These are phyloP conservation scores for Fusarium globosum DNA, from an alignment of 2,329 filamentous ascomycete genomes.

Conservation along the genomic window DNA sequence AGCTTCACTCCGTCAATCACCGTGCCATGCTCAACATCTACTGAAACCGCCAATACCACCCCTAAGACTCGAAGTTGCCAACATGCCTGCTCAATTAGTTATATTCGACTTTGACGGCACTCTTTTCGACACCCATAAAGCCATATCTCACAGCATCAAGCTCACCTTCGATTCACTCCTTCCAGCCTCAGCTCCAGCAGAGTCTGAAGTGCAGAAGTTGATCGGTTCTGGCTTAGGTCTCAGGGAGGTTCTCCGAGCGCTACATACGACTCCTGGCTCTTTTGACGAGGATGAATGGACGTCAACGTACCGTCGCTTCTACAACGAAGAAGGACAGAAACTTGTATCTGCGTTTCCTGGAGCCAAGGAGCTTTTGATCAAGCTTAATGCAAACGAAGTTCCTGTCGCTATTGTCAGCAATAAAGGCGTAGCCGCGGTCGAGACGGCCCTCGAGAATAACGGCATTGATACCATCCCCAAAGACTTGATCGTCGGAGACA, in stretches of 20 bases:
- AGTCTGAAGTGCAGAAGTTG: neutral
- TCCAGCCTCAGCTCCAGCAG: neutral
- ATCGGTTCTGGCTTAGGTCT: neutral
- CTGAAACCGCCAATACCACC: no score
- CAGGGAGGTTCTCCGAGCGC: neutral
- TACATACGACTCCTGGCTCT: neutral
- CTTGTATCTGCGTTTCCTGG: neutral
- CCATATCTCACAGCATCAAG: slow-evolving; percentile 15
- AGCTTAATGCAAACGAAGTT: rapidly evolving
- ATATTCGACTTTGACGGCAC: slow-evolving; percentile 18
- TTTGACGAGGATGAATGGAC: slow-evolving; percentile 1
- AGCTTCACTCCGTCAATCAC: neutral
- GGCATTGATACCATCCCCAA: neutral
- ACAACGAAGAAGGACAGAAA: slow-evolving; percentile 1
- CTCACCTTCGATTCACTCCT: neutral
- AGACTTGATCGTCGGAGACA: slow-evolving; percentile 5
- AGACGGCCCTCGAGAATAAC: neutral
- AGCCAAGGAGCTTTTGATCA: neutral
- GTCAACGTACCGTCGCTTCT: slow-evolving; percentile 1
- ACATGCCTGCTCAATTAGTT: slow-evolving; percentile 1
- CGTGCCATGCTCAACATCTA: no score
- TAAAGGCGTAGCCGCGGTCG: slow-evolving; percentile 2
- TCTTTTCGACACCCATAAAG: slow-evolving; percentile 13
- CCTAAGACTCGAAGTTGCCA: rapidly evolving
- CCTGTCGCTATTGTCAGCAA: neutral